Evolutionary conservation across 768 basidiomycete species (phyloP), one percentile per base, ranked within the genome.

Genomic region (Tulasnella sp.): DNA sequence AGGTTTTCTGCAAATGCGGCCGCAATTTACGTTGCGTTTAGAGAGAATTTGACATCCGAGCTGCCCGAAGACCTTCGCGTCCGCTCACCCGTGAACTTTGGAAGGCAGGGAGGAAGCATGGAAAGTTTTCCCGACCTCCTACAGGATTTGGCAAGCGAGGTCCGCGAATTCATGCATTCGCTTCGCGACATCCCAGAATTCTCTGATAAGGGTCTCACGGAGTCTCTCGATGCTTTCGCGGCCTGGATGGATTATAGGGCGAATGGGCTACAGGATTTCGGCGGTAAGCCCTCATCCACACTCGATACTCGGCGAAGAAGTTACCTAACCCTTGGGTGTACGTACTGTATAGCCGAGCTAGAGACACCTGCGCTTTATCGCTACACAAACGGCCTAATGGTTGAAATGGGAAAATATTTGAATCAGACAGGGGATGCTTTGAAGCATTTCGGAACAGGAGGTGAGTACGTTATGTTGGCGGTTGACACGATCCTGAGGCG

Each of bases 181-280:
- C 82, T 93, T 78, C 91, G 92, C 75, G 91, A 93, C 80, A 92
- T 93, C 78, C 91, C 91, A 0, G 92, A 92, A 80, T 91, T 78
- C 76, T 68, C 87, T 31, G 90, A 92, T 72, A 91, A 93, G 79
- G 89, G 87, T 5, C 88, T 88, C 45, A 91, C 92, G 80, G 84
- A 88, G 0, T 89, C 90, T 3, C 89, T 92, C 74, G 79, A 86
- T 72, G 86, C 88, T 8, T 90, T 93, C 71, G 89, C 91, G 80
- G 88, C 88, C 0, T 91, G 93, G 81, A 83, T 93, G 38, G 88
- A 88, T 89, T 91, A 92, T 79, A 91, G 91, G 91, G 86, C 91
- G 12, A 90, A 89, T 64, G 91, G 91, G 80, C 82, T 93, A 67
- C 85, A 85, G 78, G 88, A 88, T 75, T 93, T 91, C 79, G 82